Conservation (phyloP, 1,139 yeast species). For the Yamadazyma aaseri region DNA sequence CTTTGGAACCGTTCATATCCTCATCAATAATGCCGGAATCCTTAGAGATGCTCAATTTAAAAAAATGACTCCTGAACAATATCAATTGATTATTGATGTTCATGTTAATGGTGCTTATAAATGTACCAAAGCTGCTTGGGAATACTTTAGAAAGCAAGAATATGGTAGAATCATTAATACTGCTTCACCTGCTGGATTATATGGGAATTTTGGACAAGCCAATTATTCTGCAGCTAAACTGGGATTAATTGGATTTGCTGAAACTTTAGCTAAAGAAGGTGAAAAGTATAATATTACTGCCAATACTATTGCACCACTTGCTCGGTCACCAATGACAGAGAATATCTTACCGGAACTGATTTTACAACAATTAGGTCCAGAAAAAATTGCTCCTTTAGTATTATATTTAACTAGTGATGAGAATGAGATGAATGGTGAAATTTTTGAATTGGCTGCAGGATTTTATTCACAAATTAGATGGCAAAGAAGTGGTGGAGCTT, state of each 20-base stretch:
- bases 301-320: constrained; percentile 90
- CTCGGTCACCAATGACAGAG: constrained; percentile 96
- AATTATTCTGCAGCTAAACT: constrained; percentile 94
- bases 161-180: constrained; percentile 91
- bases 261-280: constrained; percentile 95
- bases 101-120: constrained; percentile 88
- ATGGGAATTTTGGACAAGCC: constrained; percentile 96
- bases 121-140: constrained; percentile 92
- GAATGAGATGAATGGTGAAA: constrained; percentile 63
- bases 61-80: constrained; percentile 82
- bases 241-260: constrained; percentile 87
- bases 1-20: constrained; percentile 86
- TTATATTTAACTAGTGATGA: constrained; percentile 73
- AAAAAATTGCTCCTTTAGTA: constrained; percentile 87
- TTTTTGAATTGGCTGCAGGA: constrained; percentile 94
- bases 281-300: constrained; percentile 76
- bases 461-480: constrained; percentile 89
- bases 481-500: constrained; percentile 88
- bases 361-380: constrained; percentile 78
- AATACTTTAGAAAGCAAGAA: constrained; percentile 76
- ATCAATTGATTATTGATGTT: constrained; percentile 77
- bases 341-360: constrained; percentile 81
- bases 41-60: constrained; percentile 74
- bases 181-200: constrained; percentile 94
- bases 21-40: constrained; percentile 94